Base-by-base conservation (phyloP, 495 filamentous ascomycete genomes). In the Lophiotrema nucula region DNA sequence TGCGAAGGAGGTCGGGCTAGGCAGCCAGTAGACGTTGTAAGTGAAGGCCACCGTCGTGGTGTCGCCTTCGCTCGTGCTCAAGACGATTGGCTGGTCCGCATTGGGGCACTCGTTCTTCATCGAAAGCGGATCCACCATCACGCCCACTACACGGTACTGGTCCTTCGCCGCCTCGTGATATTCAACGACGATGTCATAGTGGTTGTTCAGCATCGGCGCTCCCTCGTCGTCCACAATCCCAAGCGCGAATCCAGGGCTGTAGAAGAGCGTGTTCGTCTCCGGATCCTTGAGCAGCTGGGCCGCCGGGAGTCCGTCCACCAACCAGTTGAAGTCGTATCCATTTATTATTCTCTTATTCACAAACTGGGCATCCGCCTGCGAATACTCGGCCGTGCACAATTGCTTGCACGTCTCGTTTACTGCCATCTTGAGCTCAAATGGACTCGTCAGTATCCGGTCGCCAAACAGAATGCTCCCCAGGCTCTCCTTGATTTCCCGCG, bases 401-500 rank as follows among this genome's bases (percentile, higher is more conserved):
- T 77, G 73, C 71, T 92, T 91, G 77, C 93, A 98, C 0, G 82
- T 85, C 69, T 96, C 88, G 72, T 97, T 92, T 47, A 80, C 73
- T 43, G 65, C 79, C 91, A 96, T 97, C 48, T 83, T 79, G 19
- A 98, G 76, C 57, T 96, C 85, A 66, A 93, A 92, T 0, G 92
- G 88, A 8, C 92, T 96, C 1, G 88, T 91, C 70, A 86, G 86
- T 70, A 98, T 98, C 42, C 93, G 86, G 73, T 98, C 93, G 6
- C 93, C 93, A 58, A 98, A 98, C 21, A 98, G 69, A 64, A 98
- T 98, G 73, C 92, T 96, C 4, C 93, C 93, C 53, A 98, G 72
- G 28, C 90, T 96, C 75, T 96, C 92, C 28, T 87, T 83, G 1
- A 92, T 82, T 72, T 85, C 77, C 65, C 88, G 73, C 1, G 88